Evolutionary conservation across 1,139 yeast species (phyloP), one percentile per base, ranked within the genome.

Genomic region (Pichia sp.): DNA sequence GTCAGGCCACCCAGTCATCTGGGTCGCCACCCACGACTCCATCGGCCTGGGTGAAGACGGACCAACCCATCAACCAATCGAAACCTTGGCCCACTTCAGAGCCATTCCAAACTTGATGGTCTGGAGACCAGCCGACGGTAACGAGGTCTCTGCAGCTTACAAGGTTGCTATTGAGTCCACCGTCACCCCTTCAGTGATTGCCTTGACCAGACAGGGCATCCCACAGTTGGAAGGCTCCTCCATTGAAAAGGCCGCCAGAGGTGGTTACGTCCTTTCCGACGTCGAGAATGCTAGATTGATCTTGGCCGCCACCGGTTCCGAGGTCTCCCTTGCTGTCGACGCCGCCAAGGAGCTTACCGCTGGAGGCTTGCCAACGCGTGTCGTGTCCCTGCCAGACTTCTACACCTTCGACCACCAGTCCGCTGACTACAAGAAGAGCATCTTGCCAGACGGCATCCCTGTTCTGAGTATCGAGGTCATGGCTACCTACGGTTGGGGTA

Each of bases 41-140:
- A 93, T 93, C 71, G 99, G 99, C 77, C 83, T 93, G 66, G 99
- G 99, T 78, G 99, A 93, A 81, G 99, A 93, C 73, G 99, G 99
- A 72, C 99, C 99, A 74, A 93, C 99, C 72, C 99, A 93, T 77
- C 99, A 93, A 81, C 99, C 99, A 75, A 90, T 93, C 68, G 99
- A 93, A 83, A 93, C 99, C 61, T 79, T 93, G 73, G 96, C 98
- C 60, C 99, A 93, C 76, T 84, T 95, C 77, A 90, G 99, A 82
- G 97, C 99, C 64, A 73, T 83, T 68, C 99, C 99, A 78, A 95
- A 95, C 81, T 70, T 84, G 67, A 83, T 86, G 73, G 98, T 93
- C 60, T 93, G 98, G 98, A 90, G 99, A 83, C 99, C 99, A 67
- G 99, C 99, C 71, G 99, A 95, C 74, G 99, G 99, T 79, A 93